Percentiles rank a stretch among this genome's conserved stretches.
Evolutionary conservation across 2,329 filamentous ascomycete species (phyloP).

Genomic region (Dactylellina sp.): DNA sequence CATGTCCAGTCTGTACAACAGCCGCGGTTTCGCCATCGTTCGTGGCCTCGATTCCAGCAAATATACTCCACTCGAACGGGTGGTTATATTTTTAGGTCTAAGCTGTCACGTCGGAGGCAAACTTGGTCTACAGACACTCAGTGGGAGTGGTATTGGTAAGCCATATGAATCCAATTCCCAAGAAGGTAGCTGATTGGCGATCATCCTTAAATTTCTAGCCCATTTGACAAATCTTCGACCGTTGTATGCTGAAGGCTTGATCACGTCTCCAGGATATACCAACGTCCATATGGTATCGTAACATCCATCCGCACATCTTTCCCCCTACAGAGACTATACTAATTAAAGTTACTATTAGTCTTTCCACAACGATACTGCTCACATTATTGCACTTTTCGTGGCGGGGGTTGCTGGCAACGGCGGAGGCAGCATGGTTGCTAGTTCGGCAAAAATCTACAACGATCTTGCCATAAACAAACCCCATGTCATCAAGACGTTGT

Average conservation of each 20-base stretch:
- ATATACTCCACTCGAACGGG: slow-evolving; percentile 67
- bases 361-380: slow-evolving; percentile 69
- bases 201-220: slow-evolving; percentile 8
- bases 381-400: slow-evolving; percentile 68
- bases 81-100: slow-evolving; percentile 75
- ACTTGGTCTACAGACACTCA: slow-evolving; percentile 72
- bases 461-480: slow-evolving; percentile 68
- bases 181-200: not conserved
- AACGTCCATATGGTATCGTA: slow-evolving; percentile 52
- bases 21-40: slow-evolving; percentile 66
- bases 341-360: slow-evolving; percentile 24
- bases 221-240: slow-evolving; percentile 48
- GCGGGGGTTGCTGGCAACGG: slow-evolving; percentile 67
- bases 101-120: slow-evolving; percentile 73
- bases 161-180: not conserved
- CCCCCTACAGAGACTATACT: not conserved
- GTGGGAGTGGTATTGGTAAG: slow-evolving; percentile 73
- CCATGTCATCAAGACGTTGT: slow-evolving; percentile 68
- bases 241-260: slow-evolving; percentile 45
- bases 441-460: slow-evolving; percentile 70
- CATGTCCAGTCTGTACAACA: slow-evolving; percentile 62
- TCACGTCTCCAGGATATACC: slow-evolving; percentile 50
- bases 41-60: slow-evolving; percentile 67
- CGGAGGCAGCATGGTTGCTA: slow-evolving; percentile 69
- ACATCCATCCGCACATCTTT: not conserved